phyloP scores from a whole-genome alignment of 2,329 filamentous ascomycete genomes.

The Epichloe uncinata region DNA sequence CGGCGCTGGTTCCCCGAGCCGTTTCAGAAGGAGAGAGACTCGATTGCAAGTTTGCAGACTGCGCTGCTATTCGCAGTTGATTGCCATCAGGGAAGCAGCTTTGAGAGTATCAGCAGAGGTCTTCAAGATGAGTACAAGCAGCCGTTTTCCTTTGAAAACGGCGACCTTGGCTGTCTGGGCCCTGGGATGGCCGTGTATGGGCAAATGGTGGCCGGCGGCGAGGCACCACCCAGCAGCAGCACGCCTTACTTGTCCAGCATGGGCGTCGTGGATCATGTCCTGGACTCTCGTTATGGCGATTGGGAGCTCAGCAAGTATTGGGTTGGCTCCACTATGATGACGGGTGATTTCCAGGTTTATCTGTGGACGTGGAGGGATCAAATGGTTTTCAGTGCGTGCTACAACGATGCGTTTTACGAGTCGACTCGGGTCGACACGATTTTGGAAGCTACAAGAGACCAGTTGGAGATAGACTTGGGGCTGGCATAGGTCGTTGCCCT shows the following conservation, averaged over 20 bases:
- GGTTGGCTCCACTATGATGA: too few relatives aligned
- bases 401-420: too few relatives aligned
- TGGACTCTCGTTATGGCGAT: too few relatives aligned
- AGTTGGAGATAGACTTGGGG: too few relatives aligned
- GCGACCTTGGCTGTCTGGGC: neutral
- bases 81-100: neutral
- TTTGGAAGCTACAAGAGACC: too few relatives aligned
- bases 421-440: too few relatives aligned
- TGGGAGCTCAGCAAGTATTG: too few relatives aligned
- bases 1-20: neutral
- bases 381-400: too few relatives aligned
- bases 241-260: neutral
- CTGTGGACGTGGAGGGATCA: too few relatives aligned
- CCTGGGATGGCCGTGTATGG: neutral
- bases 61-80: neutral
- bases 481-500: too few relatives aligned
- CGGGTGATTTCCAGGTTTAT: too few relatives aligned
- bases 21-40: neutral
- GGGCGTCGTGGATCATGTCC: neutral
- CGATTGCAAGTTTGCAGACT: neutral
- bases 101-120: neutral
- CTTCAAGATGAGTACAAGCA: neutral
- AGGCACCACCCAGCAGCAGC: neutral
- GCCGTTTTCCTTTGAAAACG: neutral
- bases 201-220: neutral